Evolutionary conservation across 805 yeast species (phyloP), one percentile per base, ranked within the genome.

Genomic region (Wickerhamomyces sydowiorum): DNA sequence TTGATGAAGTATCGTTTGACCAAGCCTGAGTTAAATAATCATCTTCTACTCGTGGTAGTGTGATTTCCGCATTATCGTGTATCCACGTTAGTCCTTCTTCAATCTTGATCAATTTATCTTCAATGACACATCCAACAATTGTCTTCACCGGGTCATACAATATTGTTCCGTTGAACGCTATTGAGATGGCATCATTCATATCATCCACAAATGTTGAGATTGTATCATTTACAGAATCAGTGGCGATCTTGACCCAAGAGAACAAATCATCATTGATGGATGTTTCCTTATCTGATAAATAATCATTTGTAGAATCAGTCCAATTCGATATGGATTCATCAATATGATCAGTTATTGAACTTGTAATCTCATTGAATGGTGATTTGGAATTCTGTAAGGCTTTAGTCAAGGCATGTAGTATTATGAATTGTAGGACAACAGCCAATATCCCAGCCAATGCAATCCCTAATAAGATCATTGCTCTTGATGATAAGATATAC

Each of bases 11-110:
- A 28, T 24, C 43, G 22, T 7, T 34, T 42, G 14, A 15, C 41
- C 14, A 62, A 19, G 3, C 52, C 53, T 24, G 46, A 31, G 54
- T 34, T 2, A 70, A 40, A 20, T 64, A 63, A 5, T 57, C 46
- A 10, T 58, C 59, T 37, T 66, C 66, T 14, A 81, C 60, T 33
- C 67, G 51, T 0, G 95, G 95, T 1, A 87, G 56, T 1, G 65
- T 49, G 2, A 89, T 61, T 14, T 76, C 68, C 3, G 89, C 69
- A 47, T 85, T 68, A 28, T 81, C 66, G 50, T 82, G 69, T 2
- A 89, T 65, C 97, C 97, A 93, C 2, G 80, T 73, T 41, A 90
- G 62, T 0, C 95, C 98, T 24, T 74, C 56, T 48, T 85, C 85
- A 3, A 88, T 66, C 19, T 73, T 69, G 13, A 69, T 69, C 7